phyloP scores from a whole-genome alignment of 2,329 filamentous ascomycete species.

The Truncatella angustata region DNA sequence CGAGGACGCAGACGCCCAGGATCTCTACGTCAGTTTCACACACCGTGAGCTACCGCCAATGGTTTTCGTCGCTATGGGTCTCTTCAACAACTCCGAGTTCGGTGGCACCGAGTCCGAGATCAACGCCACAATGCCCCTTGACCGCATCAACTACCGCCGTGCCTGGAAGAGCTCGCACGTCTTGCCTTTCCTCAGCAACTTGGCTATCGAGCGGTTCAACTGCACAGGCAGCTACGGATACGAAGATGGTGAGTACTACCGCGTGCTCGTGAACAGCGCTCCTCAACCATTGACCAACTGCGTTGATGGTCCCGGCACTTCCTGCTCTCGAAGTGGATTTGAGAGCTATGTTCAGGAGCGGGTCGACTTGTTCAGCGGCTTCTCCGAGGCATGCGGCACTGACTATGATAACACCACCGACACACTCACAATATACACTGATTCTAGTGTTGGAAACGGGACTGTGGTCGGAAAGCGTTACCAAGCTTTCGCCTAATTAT shows the following conservation, averaged over 20 bases:
- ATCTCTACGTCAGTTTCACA: conserved; percentile 67
- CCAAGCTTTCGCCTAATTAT: conserved; percentile 14
- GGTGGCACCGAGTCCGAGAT: conserved; percentile 45
- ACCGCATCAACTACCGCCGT: conserved; percentile 60
- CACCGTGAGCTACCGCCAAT: conserved; percentile 68
- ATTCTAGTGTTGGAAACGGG: conserved; percentile 23
- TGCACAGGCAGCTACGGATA: conserved; percentile 57
- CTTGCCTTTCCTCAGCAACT: conserved; percentile 63
- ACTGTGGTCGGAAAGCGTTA: conserved; percentile 27
- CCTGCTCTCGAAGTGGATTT: conserved; percentile 39
- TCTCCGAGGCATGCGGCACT: conserved; percentile 35
- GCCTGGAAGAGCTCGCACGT: conserved; percentile 63
- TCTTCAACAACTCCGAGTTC: conserved; percentile 67
- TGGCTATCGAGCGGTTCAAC: conserved; percentile 64
- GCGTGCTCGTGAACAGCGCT: conserved; percentile 42
- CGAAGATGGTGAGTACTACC: conserved; percentile 48
- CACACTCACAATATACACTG: conserved; percentile 25
- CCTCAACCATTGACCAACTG: conserved; percentile 41
- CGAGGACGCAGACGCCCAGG: conserved; percentile 39
- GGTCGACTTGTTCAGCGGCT: conserved; percentile 36
- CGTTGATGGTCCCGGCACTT: conserved; percentile 41
- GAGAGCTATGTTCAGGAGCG: conserved; percentile 37
- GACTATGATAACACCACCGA: conserved; percentile 28
- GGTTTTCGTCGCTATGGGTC: conserved; percentile 63
- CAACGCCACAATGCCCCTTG: conserved; percentile 64